Conservation (phyloP, 495 filamentous ascomycete species). For the Hypoxylon trugodes region DNA sequence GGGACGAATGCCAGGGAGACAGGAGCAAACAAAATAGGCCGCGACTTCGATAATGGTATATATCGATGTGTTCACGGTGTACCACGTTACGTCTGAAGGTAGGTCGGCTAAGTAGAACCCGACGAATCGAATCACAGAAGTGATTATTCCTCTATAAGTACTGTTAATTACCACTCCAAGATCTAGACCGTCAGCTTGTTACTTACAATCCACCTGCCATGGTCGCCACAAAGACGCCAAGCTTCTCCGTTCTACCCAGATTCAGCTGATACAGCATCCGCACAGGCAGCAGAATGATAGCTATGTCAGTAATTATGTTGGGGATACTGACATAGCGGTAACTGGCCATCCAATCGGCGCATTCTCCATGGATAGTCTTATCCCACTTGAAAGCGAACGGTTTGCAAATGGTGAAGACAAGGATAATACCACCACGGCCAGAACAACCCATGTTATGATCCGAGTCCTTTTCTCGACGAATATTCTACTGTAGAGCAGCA, state of each 20-base stretch:
- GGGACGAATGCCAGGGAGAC: not conserved
- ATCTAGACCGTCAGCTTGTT: no score
- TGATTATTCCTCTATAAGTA: not conserved
- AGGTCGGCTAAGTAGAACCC: not conserved
- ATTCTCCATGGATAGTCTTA: not conserved
- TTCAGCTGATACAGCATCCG: not conserved
- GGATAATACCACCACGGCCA: not conserved
- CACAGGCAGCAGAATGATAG: not conserved
- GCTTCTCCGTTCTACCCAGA: not conserved
- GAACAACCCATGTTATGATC: not conserved
- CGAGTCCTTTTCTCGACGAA: not conserved
- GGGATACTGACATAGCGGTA: not conserved
- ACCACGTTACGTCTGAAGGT: not conserved
- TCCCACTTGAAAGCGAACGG: conserved; percentile 3
- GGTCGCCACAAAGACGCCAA: not conserved
- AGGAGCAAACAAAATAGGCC: conserved; percentile 6
- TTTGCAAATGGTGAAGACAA: not conserved
- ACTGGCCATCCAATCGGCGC: not conserved
- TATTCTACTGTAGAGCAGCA: not conserved
- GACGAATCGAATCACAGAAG: not conserved
- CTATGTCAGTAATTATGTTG: not conserved
- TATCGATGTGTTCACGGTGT: not conserved
- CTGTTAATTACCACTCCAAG: not conserved
- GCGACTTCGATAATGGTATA: not conserved
- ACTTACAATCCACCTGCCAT: conserved; percentile 1